phyloP scores from a whole-genome alignment of 345 rosid genomes.

The Citrus australasica region DNA sequence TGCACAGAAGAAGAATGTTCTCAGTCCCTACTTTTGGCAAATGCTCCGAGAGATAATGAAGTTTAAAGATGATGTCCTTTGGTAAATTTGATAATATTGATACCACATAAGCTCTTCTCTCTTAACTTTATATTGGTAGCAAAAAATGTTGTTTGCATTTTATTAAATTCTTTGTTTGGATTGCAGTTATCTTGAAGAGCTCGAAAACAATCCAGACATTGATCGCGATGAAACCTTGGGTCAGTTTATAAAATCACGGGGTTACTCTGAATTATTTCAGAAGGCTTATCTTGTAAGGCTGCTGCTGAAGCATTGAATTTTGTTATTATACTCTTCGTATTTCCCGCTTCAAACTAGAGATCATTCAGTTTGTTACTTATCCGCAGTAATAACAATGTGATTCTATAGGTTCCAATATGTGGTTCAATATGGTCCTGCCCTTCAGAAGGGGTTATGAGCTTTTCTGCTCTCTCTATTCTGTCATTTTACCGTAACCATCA shows the following conservation, averaged over 20 bases:
- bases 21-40: slow-evolving; percentile 78
- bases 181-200: slow-evolving; percentile 55
- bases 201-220: slow-evolving; percentile 61
- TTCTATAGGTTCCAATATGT: slow-evolving; percentile 64
- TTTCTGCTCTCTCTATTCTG: background rate
- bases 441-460: slow-evolving; percentile 62
- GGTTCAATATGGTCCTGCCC: slow-evolving; percentile 85
- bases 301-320: background rate
- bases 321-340: background rate
- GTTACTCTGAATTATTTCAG: slow-evolving; percentile 80
- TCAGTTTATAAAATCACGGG: slow-evolving; percentile 52
- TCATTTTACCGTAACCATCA: background rate
- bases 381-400: background rate
- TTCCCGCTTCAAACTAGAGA: background rate
- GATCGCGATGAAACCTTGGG: slow-evolving; percentile 67
- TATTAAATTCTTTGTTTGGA: too few species aligned
- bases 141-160: too few species aligned
- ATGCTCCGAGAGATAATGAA: slow-evolving; percentile 71
- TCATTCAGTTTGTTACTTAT: background rate
- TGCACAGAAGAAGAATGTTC: slow-evolving; percentile 61
- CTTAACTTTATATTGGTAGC: too few species aligned
- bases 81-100: background rate
- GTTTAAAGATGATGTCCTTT: slow-evolving; percentile 63
- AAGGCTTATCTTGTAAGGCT: slow-evolving; percentile 77
- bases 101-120: too few species aligned